Evolutionary conservation across 805 yeast species (phyloP).

Genomic region (Huiozyma sinensis): DNA sequence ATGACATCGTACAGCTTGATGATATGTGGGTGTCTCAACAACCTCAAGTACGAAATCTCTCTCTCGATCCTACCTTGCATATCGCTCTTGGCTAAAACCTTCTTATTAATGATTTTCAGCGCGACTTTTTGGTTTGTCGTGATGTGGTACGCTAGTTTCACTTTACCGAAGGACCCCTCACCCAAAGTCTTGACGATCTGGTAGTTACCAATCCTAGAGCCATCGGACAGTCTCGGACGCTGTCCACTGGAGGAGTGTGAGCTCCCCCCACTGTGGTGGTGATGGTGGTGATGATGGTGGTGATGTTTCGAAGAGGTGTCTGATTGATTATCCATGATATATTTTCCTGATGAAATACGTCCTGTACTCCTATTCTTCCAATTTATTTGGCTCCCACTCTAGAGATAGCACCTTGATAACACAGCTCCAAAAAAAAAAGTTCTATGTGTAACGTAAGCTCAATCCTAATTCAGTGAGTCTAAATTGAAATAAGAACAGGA

Average conservation of each 20-base stretch:
- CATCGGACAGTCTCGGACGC: conserved; percentile 19
- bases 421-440: too few relatives aligned
- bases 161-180: conserved; percentile 95
- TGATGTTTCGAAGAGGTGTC: conserved; percentile 2
- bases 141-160: conserved; percentile 79
- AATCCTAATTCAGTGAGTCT: too few relatives aligned
- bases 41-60: conserved; percentile 79
- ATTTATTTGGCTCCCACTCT: neutral
- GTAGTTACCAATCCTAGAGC: conserved; percentile 72
- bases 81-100: conserved; percentile 85
- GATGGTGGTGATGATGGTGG: conserved; percentile 13
- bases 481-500: too few relatives aligned
- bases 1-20: conserved; percentile 92
- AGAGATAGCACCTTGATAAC: too few relatives aligned
- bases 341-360: neutral
- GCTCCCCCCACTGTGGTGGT: conserved; percentile 12
- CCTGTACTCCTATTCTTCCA: neutral
- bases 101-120: conserved; percentile 81
- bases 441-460: too few relatives aligned
- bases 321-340: neutral
- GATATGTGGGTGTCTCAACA: conserved; percentile 90
- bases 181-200: conserved; percentile 89
- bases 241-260: conserved; percentile 4
- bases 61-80: conserved; percentile 96
- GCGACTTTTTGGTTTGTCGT: conserved; percentile 91